These are phyloP conservation scores for Fraxinus anomala DNA, from an alignment of 257 asterid genomes.

Conservation along the genomic window DNA sequence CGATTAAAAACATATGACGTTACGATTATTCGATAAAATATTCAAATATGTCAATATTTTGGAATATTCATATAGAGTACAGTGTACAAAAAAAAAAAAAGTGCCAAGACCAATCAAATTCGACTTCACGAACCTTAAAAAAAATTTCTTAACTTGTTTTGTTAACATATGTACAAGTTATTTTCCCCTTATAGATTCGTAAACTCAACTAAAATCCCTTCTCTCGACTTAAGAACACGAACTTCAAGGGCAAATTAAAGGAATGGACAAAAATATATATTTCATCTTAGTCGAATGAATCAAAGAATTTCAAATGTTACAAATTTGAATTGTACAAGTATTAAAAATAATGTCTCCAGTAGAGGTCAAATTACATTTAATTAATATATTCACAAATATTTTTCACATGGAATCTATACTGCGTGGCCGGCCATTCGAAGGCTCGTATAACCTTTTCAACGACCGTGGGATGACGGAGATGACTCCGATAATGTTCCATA, in stretches of 20 bases:
- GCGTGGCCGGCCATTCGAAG: neutral
- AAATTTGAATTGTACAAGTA: too few relatives aligned
- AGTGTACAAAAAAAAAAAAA: too few relatives aligned
- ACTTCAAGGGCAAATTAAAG: neutral
- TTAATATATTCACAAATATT: neutral
- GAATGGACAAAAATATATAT: neutral
- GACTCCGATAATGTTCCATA: slow-evolving; percentile 25
- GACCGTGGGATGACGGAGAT: slow-evolving; percentile 29
- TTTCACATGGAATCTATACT: neutral
- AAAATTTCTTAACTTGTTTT: too few relatives aligned
- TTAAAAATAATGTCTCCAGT: neutral
- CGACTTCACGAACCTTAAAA: too few relatives aligned
- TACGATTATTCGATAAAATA: neutral
- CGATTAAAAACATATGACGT: neutral
- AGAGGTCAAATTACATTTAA: neutral
- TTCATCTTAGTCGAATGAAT: neutral
- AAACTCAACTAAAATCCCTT: neutral
- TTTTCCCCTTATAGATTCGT: too few relatives aligned
- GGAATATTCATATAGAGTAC: neutral
- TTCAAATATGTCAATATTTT: neutral
- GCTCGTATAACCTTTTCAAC: slow-evolving; percentile 18
- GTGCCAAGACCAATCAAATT: too few relatives aligned
- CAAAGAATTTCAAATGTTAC: neutral
- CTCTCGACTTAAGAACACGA: neutral
- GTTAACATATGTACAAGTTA: too few relatives aligned